phyloP scores from a whole-genome alignment of 805 yeast species.

The Barnettozyma californica region DNA sequence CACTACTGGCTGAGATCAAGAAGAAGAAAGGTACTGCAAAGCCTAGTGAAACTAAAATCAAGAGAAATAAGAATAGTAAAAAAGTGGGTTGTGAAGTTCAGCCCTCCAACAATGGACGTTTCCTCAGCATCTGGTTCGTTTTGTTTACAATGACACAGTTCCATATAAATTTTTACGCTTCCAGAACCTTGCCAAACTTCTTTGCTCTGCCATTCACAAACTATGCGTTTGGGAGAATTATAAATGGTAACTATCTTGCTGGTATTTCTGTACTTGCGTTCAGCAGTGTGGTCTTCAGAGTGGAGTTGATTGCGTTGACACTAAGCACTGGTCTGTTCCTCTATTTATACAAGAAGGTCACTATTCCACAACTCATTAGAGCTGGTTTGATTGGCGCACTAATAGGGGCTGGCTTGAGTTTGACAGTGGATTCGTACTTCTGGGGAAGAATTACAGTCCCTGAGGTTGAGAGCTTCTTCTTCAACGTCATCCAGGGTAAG shows the following conservation, averaged over 20 bases:
- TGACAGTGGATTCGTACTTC: conserved; percentile 63
- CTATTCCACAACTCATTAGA: conserved; percentile 34
- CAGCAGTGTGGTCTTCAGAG: conserved; percentile 62
- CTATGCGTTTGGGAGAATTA: conserved; percentile 43
- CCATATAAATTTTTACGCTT: conserved; percentile 73
- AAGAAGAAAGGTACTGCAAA: neutral
- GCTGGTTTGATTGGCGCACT: conserved; percentile 44
- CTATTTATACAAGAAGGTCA: conserved; percentile 40
- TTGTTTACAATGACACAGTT: conserved; percentile 63
- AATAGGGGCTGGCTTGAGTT: conserved; percentile 44
- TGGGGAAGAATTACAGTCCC: conserved; percentile 68
- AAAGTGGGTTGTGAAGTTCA: conserved; percentile 7
- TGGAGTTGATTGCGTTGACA: conserved; percentile 60
- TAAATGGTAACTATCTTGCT: conserved; percentile 40
- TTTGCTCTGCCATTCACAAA: conserved; percentile 66
- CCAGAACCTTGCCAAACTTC: conserved; percentile 86
- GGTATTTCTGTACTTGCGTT: conserved; percentile 54
- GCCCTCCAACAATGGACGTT: conserved; percentile 12
- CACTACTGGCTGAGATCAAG: conserved; percentile 28
- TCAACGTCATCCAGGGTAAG: conserved; percentile 73
- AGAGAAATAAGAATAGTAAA: conserved; percentile 1
- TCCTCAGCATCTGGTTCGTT: conserved; percentile 52
- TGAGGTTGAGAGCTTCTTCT: conserved; percentile 65
- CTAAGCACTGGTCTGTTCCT: conserved; percentile 43
- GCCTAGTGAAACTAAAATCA: neutral